phyloP scores from a whole-genome alignment of 1,139 yeast genomes.

The Debaryomycetaceae sp. region DNA sequence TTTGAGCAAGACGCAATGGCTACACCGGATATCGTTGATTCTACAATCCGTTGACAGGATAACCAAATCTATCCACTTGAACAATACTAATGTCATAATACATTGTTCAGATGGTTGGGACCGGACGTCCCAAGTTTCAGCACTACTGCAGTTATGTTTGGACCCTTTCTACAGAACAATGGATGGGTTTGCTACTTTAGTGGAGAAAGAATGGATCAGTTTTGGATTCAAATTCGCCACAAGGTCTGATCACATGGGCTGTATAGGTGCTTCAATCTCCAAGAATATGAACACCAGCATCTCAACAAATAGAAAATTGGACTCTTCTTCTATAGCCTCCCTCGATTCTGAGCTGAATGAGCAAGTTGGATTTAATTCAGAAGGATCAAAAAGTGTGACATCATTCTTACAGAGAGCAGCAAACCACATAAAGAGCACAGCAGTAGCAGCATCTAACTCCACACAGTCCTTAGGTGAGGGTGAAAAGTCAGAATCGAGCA shows the following conservation, averaged over 20 bases:
- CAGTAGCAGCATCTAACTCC: constrained; percentile 23
- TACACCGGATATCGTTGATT: constrained; percentile 65
- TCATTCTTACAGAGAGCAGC: constrained; percentile 43
- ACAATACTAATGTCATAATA: constrained; percentile 76
- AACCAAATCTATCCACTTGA: constrained; percentile 74
- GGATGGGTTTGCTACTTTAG: constrained; percentile 77
- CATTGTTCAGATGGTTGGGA: constrained; percentile 99
- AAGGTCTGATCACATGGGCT: constrained; percentile 70
- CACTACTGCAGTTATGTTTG: constrained; percentile 79
- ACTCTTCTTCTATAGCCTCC: constrained; percentile 1
- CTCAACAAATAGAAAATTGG: constrained; percentile 1
- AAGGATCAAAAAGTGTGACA: constrained; percentile 10
- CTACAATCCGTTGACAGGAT: constrained; percentile 76
- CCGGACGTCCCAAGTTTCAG: constrained; percentile 84
- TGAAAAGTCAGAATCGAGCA: not conserved
- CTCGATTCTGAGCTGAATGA: not conserved
- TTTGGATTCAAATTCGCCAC: constrained; percentile 91
- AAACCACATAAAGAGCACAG: constrained; percentile 38
- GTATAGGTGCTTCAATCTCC: constrained; percentile 38
- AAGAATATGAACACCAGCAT: constrained; percentile 8
- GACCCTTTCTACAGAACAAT: constrained; percentile 89
- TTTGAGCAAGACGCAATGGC: constrained; percentile 74
- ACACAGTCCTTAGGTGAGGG: constrained; percentile 10
- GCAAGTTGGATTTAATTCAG: not conserved
- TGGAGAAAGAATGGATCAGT: constrained; percentile 94